phyloP scores from a whole-genome alignment of 352 stramenopile genomes.

The Thalassiosira mediterranea region DNA sequence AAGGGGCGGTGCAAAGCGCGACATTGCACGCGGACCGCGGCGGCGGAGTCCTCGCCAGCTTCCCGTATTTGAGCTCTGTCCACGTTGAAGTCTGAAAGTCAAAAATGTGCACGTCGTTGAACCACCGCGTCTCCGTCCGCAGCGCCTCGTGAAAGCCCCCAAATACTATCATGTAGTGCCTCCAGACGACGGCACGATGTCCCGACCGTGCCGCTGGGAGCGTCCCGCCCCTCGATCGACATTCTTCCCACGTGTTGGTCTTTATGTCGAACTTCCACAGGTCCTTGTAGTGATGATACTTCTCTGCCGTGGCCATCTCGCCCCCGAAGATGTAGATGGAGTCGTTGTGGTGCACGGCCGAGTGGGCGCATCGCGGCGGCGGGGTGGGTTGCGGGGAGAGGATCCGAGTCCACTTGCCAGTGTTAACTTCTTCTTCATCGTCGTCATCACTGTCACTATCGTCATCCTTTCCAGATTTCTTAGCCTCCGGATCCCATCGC shows the following conservation, averaged over 20 bases:
- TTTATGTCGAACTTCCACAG: conserved; percentile 90
- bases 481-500: conserved; percentile 82
- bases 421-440: conserved; percentile 4
- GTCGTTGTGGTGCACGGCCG: conserved; percentile 92
- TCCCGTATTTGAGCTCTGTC: conserved; percentile 75
- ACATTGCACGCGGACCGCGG: conserved; percentile 75
- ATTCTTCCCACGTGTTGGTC: conserved; percentile 92
- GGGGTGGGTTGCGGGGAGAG: conserved; percentile 86
- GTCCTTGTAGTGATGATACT: conserved; percentile 98
- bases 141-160: conserved; percentile 95
- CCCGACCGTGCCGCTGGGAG: conserved; percentile 68
- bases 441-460: conserved; percentile 15
- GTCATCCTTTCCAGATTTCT: conserved; percentile 40
- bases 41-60: conserved; percentile 67
- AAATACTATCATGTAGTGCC: conserved; percentile 96
- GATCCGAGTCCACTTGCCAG: conserved; percentile 73
- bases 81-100: conserved; percentile 78
- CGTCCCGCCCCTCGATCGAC: conserved; percentile 74
- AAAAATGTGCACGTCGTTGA: conserved; percentile 91
- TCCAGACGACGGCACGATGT: conserved; percentile 83
- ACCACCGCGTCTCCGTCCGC: conserved; percentile 85
- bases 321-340: conserved; percentile 97
- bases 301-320: conserved; percentile 94
- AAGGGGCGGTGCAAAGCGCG: conserved; percentile 34
- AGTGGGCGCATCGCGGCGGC: conserved; percentile 94